phyloP scores from a whole-genome alignment of 352 stramenopile species.

The Phytophthora lateralis region DNA sequence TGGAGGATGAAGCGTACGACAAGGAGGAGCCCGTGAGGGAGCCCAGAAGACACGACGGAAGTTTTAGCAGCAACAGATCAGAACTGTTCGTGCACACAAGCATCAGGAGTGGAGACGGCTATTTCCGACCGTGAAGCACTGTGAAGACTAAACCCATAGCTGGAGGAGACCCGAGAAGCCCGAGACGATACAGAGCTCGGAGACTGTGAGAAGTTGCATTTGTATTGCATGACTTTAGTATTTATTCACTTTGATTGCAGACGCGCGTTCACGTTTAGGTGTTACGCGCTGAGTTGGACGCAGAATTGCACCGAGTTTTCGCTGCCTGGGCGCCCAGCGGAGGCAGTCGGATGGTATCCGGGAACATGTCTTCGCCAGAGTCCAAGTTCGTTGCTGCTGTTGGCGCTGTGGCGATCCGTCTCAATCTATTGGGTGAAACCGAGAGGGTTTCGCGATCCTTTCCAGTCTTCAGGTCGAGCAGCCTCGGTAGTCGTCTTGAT shows the following conservation, averaged over 20 bases:
- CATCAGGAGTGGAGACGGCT: conserved; percentile 12
- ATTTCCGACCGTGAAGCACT: conserved; percentile 20
- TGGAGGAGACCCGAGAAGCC: conserved; percentile 7
- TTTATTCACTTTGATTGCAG: conserved; percentile 37
- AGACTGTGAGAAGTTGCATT: conserved; percentile 8
- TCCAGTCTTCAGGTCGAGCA: conserved; percentile 20
- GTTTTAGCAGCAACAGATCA: conserved; percentile 4
- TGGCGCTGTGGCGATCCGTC: conserved; percentile 53
- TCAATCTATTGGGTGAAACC: conserved; percentile 42
- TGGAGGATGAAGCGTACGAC: conserved; percentile 17
- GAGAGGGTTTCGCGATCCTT: conserved; percentile 19
- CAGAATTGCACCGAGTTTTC: conserved; percentile 14
- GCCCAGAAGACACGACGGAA: background rate
- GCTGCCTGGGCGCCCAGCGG: conserved; percentile 40
- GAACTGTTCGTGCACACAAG: conserved; percentile 29
- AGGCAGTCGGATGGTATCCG: conserved; percentile 48
- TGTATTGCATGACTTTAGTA: conserved; percentile 27
- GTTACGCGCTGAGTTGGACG: conserved; percentile 11
- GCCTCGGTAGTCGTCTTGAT: conserved; percentile 28
- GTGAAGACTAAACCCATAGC: conserved; percentile 3
- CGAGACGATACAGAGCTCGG: conserved; percentile 12
- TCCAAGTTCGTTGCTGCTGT: conserved; percentile 28
- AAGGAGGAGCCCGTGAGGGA: conserved; percentile 8
- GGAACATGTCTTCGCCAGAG: conserved; percentile 21
- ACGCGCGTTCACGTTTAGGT: conserved; percentile 8